Evolutionary conservation across 1,139 yeast species (phyloP).

Genomic region (Yarrowia galli): DNA sequence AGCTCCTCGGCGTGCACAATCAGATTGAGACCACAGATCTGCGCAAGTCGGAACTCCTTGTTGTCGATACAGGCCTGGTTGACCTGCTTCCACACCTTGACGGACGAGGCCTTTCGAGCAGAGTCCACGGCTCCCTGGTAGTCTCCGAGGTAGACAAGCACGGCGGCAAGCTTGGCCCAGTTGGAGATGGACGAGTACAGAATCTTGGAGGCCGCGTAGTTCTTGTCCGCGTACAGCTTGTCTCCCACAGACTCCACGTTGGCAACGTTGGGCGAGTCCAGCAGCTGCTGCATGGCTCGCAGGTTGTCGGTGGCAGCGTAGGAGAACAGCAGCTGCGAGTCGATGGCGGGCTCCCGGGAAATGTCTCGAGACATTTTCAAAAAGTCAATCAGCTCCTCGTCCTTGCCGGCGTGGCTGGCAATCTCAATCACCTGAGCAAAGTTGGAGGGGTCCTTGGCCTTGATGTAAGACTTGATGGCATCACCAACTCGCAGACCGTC

Average conservation of each 20-base stretch:
- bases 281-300: constrained; percentile 81
- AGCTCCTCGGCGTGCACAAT: constrained; percentile 97
- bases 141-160: constrained; percentile 88
- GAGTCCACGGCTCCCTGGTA: constrained; percentile 98
- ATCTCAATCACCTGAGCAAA: constrained; percentile 92
- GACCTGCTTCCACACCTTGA: constrained; percentile 96
- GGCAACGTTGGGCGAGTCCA: constrained; percentile 90
- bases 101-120: constrained; percentile 97
- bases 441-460: constrained; percentile 90
- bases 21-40: constrained; percentile 96
- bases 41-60: constrained; percentile 95
- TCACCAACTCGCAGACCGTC: constrained; percentile 93
- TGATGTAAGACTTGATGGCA: constrained; percentile 82
- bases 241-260: constrained; percentile 93
- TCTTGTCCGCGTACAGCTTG: constrained; percentile 77
- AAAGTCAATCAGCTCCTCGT: constrained; percentile 87
- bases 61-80: constrained; percentile 95
- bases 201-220: constrained; percentile 92
- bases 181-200: constrained; percentile 86
- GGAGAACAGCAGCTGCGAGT: constrained; percentile 87
- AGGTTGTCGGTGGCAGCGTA: constrained; percentile 82
- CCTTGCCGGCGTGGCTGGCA: constrained; percentile 95
- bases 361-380: constrained; percentile 94
- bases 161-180: constrained; percentile 94
- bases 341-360: constrained; percentile 89